phyloP scores from a whole-genome alignment of 352 stramenopile species.

The Phytophthora fragariaefolia region DNA sequence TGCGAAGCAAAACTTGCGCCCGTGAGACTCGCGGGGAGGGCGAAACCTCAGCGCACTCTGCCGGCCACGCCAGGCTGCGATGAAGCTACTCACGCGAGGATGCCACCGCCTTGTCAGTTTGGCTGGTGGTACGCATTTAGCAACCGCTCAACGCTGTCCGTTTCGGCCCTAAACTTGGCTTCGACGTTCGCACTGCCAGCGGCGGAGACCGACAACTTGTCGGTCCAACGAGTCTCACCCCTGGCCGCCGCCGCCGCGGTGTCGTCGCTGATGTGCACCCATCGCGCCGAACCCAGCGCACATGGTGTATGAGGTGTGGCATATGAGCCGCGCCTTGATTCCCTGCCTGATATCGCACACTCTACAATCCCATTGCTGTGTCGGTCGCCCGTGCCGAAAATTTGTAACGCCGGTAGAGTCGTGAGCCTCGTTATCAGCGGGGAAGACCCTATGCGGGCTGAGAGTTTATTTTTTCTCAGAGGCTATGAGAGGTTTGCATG shows the following conservation, averaged over 20 bases:
- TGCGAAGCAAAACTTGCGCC: not conserved
- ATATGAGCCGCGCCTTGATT: slow-evolving; percentile 20
- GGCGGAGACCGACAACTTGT: no score
- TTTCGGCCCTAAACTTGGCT: not conserved
- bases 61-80: not conserved
- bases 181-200: no score
- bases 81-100: not conserved
- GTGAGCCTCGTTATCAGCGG: no score
- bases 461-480: no score
- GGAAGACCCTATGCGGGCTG: no score
- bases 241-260: not conserved
- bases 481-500: no score
- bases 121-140: not conserved
- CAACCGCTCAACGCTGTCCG: not conserved
- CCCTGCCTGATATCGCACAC: slow-evolving; percentile 23
- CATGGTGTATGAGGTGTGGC: slow-evolving; percentile 14
- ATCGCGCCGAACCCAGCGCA: slow-evolving; percentile 15
- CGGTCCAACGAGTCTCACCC: no score
- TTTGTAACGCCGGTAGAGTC: not conserved
- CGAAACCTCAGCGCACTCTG: no score
- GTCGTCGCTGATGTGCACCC: slow-evolving; percentile 17
- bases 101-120: not conserved
- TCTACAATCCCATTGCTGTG: not conserved
- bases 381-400: not conserved
- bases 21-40: not conserved